A percentile compares a stretch with the other conserved stretches of the same genome.
These are phyloP conservation scores for Luffa acutangula DNA, from an alignment of 306 rosid species.

Conservation along the genomic window DNA sequence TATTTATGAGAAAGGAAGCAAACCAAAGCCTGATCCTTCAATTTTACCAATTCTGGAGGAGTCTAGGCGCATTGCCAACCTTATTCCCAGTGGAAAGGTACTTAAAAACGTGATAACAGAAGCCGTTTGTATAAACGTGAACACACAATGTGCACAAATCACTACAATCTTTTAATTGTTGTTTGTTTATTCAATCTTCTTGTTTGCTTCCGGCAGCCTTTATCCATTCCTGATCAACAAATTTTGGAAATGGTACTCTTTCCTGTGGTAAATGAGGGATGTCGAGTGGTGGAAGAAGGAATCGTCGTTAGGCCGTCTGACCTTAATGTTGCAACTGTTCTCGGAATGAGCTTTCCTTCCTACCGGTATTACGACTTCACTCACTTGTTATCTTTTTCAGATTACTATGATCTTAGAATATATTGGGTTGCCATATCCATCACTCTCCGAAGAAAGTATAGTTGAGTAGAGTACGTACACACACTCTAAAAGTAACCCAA, in stretches of 20 bases:
- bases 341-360: slow-evolving; percentile 96
- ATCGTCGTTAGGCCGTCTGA: slow-evolving; percentile 78
- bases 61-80: slow-evolving; percentile 48
- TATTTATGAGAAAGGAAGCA: slow-evolving; percentile 66
- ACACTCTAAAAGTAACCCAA: not conserved
- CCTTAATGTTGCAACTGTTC: slow-evolving; percentile 84
- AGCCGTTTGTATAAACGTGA: not conserved
- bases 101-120: slow-evolving; percentile 10
- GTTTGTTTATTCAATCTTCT: slow-evolving; percentile 4
- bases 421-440: not conserved
- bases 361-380: slow-evolving; percentile 32
- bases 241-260: slow-evolving; percentile 89
- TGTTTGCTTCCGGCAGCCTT: slow-evolving; percentile 41
- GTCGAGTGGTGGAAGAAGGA: slow-evolving; percentile 82
- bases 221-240: slow-evolving; percentile 73
- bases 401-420: not conserved
- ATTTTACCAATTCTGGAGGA: slow-evolving; percentile 61
- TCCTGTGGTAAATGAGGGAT: slow-evolving; percentile 91
- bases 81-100: slow-evolving; percentile 83
- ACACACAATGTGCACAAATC: not conserved
- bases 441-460: not conserved
- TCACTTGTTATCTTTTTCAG: slow-evolving; percentile 2
- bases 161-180: not conserved
- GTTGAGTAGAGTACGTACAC: not conserved
- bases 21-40: slow-evolving; percentile 76